A percentile compares a stretch with the other conserved stretches of the same genome.
Evolutionary conservation across 2,329 filamentous ascomycete genomes (phyloP).

Genomic region (Penicillium sp.): DNA sequence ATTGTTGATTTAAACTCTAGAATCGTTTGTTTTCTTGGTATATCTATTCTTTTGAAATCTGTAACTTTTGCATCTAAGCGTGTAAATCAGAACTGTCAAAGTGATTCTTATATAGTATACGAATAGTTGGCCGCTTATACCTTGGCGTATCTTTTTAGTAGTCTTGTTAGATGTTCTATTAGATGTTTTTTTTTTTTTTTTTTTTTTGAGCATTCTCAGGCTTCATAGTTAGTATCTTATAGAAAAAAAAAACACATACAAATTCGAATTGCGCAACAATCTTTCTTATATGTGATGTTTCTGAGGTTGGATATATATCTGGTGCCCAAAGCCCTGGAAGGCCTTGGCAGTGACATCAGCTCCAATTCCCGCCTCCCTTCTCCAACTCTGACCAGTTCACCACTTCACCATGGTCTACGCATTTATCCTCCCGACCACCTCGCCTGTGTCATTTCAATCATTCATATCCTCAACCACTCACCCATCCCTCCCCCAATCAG

Average conservation of each 20-base stretch:
- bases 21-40: background rate
- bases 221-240: background rate
- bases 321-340: background rate
- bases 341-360: conserved; percentile 8
- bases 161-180: background rate
- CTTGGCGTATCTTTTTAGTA: background rate
- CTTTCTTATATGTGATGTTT: too few relatives aligned
- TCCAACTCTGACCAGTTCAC: conserved; percentile 7
- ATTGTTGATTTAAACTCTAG: background rate
- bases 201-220: too few relatives aligned
- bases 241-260: background rate
- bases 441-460: conserved; percentile 75
- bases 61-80: too few relatives aligned
- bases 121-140: background rate
- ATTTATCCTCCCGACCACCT: conserved; percentile 85
- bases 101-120: background rate
- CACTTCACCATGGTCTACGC: conserved; percentile 73
- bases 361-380: conserved; percentile 8
- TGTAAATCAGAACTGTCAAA: background rate
- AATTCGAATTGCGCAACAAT: too few relatives aligned
- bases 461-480: conserved; percentile 77
- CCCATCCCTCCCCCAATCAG: conserved; percentile 78
- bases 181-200: background rate
- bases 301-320: too few relatives aligned
- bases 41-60: background rate